Base-by-base conservation (phyloP, 2,329 filamentous ascomycete species). In the Fusarium coicis region DNA sequence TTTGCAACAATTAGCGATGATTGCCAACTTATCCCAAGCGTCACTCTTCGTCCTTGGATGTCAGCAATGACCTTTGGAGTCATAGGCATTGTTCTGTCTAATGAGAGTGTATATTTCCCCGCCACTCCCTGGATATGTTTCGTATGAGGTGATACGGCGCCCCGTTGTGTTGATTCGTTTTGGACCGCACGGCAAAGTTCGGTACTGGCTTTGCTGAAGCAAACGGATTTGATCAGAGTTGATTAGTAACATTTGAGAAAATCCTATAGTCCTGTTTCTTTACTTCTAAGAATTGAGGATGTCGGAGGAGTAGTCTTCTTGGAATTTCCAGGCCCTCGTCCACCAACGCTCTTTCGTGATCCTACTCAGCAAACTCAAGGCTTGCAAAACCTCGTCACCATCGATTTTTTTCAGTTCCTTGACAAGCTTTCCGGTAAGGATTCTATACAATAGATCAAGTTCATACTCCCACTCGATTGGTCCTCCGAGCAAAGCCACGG, bases 311-410 rank as follows among this genome's bases (percentile, higher is more conserved):
- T 63, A 63, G 36, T 40, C 3, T 15, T 63, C 59, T 7, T 63
- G 34, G 11, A 63, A 63, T 6, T 36, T 63, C 59, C 40, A 63
- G 1, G 34, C 59, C 7, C 59, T 63, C 1, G 42, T 56, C 59
- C 50, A 63, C 59, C 50, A 63, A 15, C 34, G 28, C 36, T 63
- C 59, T 47, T 56, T 63, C 21, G 50, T 63, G 10, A 63, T 56
- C 14, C 50, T n/a, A 34, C 12, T n/a, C 8, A 62, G 7, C 5
- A 62, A 40, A n/a, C n/a, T 19, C 1, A 56, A 40, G 23, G 50
- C 50, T 30, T 56, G 18, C 10, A 47, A 2, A 3, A 47, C 3
- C 1, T 63, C 26, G 2, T 42, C 14, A 12, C 36, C n/a, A n/a
- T n/a, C n/a, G n/a, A 10, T 1, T 34, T 7, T 26, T 7, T 32